Evolutionary conservation across 495 filamentous ascomycete genomes (phyloP), one percentile per base, ranked within the genome.

Genomic region (Neurospora cerealis): DNA sequence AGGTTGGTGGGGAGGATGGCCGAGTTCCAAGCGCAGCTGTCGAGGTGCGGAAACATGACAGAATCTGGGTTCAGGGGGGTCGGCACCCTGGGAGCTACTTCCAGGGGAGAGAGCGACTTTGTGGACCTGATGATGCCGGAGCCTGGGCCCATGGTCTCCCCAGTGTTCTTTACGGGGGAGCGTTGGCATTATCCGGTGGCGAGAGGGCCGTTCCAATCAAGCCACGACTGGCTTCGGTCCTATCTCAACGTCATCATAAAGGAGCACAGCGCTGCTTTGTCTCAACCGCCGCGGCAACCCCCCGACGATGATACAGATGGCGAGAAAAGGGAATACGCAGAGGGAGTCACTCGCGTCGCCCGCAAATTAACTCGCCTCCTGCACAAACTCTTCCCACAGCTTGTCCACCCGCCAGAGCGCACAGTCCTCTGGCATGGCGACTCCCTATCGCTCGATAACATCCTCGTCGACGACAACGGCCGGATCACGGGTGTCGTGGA

Each of bases 351-450:
- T 71, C 74, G 75, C 2, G 75, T 80, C 6, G 76, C 78, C 13
- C 74, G 77, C 36, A 79, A 80, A 71, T 71, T 81, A 11, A 73
- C 77, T 0, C 74, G 76, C 1, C 69, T 78, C 5, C 75, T 81
- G 0, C 80, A 76, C 39, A 79, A 79, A 69, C 54, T 80, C 42
- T 81, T 81, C 54, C 80, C 78, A 5, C 54, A 75, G 24, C 44
- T 79, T 17, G 72, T 78, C 17, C 73, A 75, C 44, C 77, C 70
- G 1, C 37, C 74, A 28, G 82, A 84, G 71, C 78, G 73, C 9
- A 84, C 81, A 0, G 77, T 85, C 70, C 80, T 89, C 13, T 81
- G 78, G 72, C 85, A 89, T 41, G 77, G 85, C 44, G 80, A 88
- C 69, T 66, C 28, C 15, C 78, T 89, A 9, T 85, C 81, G 1